Evolutionary conservation across 345 rosid genomes (phyloP).

Genomic region (Limnanthes douglasii): DNA sequence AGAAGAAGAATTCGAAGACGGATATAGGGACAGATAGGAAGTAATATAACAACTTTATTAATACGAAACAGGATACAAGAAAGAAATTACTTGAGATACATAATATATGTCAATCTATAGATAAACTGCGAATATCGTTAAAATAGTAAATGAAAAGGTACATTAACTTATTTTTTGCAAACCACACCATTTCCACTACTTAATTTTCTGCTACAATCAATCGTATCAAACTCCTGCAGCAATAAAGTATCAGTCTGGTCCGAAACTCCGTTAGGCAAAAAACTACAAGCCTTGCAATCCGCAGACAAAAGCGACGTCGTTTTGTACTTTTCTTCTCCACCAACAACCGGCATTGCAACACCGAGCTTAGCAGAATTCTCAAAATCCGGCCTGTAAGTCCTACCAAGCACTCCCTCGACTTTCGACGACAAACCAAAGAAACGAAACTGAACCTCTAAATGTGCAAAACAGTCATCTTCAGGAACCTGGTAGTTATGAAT

Average conservation of each 20-base stretch:
- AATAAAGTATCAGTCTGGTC: slow-evolving; percentile 4
- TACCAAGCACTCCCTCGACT: slow-evolving; percentile 55
- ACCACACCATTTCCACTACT: slow-evolving; percentile 32
- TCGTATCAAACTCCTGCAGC: slow-evolving; percentile 11
- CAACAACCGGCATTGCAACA: slow-evolving; percentile 38
- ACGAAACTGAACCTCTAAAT: slow-evolving; percentile 47
- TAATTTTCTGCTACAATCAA: slow-evolving; percentile 28
- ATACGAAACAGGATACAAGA: no score
- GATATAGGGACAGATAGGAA: no score
- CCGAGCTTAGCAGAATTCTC: slow-evolving; percentile 48
- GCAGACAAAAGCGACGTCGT: slow-evolving; percentile 26
- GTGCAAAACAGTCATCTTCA: slow-evolving; percentile 37
- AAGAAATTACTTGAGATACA: no score
- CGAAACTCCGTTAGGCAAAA: slow-evolving; percentile 8
- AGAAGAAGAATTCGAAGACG: no score
- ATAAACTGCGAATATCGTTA: no score
- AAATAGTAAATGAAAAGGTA: no score
- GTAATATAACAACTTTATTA: no score
- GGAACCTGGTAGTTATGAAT: slow-evolving; percentile 38
- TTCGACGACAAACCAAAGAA: slow-evolving; percentile 28
- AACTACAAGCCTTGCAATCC: slow-evolving; percentile 22
- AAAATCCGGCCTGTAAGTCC: slow-evolving; percentile 43
- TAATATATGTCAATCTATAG: no score
- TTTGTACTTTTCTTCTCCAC: slow-evolving; percentile 41
- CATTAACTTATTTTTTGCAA: slow-evolving; percentile 21